A percentile compares a stretch with the other conserved stretches of the same genome.
phyloP scores from a whole-genome alignment of 1,284 basidiomycete species.

The Phellopilus nigrolimitatus region DNA sequence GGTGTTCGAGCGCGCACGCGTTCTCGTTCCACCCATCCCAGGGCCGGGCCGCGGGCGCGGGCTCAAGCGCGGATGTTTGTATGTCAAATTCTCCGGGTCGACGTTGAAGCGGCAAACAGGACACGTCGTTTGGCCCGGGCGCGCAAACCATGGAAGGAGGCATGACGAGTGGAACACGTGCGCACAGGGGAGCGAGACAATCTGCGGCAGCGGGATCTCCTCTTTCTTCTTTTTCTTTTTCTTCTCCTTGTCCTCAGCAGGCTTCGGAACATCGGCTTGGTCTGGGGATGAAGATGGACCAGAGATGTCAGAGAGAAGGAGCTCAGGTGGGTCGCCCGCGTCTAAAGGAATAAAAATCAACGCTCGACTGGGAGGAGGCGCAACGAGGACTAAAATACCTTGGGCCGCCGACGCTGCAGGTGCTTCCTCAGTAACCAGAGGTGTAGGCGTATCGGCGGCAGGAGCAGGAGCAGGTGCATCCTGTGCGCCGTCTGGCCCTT shows the following conservation, averaged over 20 bases:
- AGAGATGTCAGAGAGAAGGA: background rate
- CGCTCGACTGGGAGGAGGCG: background rate
- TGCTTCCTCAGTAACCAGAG: background rate
- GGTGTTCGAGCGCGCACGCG: background rate
- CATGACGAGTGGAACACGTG: conserved; percentile 76
- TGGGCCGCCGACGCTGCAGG: background rate
- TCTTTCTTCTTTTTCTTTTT: conserved; percentile 4
- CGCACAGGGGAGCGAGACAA: conserved; percentile 68
- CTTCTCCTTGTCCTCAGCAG: conserved; percentile 27
- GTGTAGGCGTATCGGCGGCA: conserved; percentile 17
- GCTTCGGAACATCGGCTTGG: background rate
- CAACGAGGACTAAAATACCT: conserved; percentile 5
- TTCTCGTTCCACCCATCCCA: background rate
- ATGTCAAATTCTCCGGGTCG: conserved; percentile 69
- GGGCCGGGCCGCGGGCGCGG: conserved; percentile 21
- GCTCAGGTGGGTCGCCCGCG: background rate
- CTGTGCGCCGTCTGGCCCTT: conserved; percentile 23
- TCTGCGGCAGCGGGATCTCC: conserved; percentile 28
- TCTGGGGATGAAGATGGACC: background rate
- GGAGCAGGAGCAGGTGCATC: conserved; percentile 20
- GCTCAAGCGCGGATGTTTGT: conserved; percentile 28
- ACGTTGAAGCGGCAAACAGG: conserved; percentile 77
- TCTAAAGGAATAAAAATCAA: background rate
- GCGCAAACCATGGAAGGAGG: conserved; percentile 73
- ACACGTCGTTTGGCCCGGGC: conserved; percentile 71